Conservation (phyloP, 176 grass and related monocot species). For the Oryza meridionalis region DNA sequence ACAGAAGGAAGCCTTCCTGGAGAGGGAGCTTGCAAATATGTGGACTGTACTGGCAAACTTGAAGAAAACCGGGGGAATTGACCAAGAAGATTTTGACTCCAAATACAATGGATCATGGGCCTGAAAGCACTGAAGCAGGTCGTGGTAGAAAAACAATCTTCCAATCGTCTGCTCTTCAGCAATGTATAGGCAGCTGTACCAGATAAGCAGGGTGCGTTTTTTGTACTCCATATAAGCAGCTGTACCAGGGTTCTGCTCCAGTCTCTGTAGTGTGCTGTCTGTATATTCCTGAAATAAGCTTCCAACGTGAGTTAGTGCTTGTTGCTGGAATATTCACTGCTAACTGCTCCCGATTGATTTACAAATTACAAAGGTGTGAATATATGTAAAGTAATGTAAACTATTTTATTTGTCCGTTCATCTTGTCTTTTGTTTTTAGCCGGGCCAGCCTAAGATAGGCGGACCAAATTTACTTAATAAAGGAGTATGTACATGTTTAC, state of each 20-base stretch:
- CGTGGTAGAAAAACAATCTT: conserved; percentile 8
- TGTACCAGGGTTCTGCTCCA: conserved; percentile 13
- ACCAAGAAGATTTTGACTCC: conserved; percentile 45
- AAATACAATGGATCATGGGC: conserved; percentile 31
- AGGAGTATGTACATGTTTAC: too few species aligned
- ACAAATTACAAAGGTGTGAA: background rate
- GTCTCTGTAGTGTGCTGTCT: background rate
- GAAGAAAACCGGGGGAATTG: conserved; percentile 54
- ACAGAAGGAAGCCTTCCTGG: conserved; percentile 72
- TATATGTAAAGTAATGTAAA: background rate
- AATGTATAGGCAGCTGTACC: too few species aligned
- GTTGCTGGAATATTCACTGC: background rate
- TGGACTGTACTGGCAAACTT: conserved; percentile 72
- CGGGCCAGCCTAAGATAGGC: too few species aligned
- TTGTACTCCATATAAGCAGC: conserved; percentile 17
- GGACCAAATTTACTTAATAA: too few species aligned
- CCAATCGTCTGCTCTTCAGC: background rate
- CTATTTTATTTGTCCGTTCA: background rate
- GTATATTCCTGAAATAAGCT: background rate
- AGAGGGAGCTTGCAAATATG: conserved; percentile 77
- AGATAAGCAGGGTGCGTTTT: background rate
- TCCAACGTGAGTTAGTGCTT: conserved; percentile 16
- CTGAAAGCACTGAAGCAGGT: background rate
- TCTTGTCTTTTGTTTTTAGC: too few species aligned
- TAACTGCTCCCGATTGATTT: background rate